Percentiles rank a stretch among this genome's conserved stretches.
phyloP scores from a whole-genome alignment of 1,139 yeast genomes.

The Pichia sp. region DNA sequence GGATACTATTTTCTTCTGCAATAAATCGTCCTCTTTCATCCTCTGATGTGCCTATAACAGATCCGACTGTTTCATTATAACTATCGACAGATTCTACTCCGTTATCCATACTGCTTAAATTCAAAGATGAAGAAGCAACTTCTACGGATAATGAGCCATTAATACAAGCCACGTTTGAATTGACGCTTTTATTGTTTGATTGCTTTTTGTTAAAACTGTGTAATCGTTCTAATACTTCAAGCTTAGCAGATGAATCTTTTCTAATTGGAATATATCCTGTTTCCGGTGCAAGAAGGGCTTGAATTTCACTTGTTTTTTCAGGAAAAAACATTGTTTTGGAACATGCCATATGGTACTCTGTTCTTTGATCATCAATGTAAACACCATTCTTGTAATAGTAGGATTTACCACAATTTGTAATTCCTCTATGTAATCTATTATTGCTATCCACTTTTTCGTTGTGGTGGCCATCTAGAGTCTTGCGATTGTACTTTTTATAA shows the following conservation, averaged over 20 bases:
- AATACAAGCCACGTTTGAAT: too few relatives aligned
- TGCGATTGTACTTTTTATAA: too few relatives aligned
- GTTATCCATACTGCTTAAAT: not conserved
- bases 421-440: not conserved
- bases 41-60: too few relatives aligned
- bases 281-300: conserved; percentile 19
- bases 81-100: too few relatives aligned
- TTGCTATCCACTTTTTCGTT: too few relatives aligned
- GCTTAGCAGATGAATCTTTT: conserved; percentile 13
- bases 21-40: too few relatives aligned
- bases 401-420: conserved; percentile 1
- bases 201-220: not conserved
- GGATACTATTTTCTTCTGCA: too few relatives aligned
- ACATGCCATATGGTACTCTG: conserved; percentile 5
- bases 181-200: not conserved
- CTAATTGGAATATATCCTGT: conserved; percentile 19
- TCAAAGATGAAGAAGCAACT: conserved; percentile 7
- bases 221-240: not conserved
- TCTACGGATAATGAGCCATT: too few relatives aligned
- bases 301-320: conserved; percentile 14
- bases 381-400: conserved; percentile 1
- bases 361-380: conserved; percentile 1
- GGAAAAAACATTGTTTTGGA: not conserved
- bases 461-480: too few relatives aligned
- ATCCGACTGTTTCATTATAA: too few relatives aligned